Evolutionary conservation across 306 rosid genomes (phyloP), one percentile per base, ranked within the genome.

Genomic region (Quercus wislizeni): DNA sequence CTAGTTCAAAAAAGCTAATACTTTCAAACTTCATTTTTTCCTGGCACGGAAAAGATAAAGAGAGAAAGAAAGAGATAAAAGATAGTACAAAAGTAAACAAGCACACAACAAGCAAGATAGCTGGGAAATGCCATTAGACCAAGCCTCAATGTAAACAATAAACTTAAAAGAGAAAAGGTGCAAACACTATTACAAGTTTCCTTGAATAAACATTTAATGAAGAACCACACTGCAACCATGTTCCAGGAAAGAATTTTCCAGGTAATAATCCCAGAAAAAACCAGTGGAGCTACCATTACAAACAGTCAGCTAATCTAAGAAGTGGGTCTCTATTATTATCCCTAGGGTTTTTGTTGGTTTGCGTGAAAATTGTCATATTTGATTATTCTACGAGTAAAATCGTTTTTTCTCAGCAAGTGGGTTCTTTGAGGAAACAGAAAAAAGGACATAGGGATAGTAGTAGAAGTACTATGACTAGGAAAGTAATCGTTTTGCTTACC

Each of bases 41-140:
- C 71, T 20, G 79, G 31, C 61, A 57, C 63, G 70, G 55, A 55
- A 27, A 80, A 71, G 82, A 51, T 31, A 30, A 57, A 38, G 13
- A 20, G 23, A 69, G 33, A 38, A 17, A 41, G 46, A 41, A 41
- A 20, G 28, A 27, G 55, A 33, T 18, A 73, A 62, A 78, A 69
- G 20, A n/a, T 68, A 79, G 51, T 67, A 41, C 46, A 49, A 64
- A 76, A 21, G 81, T 71, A 61, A 75, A 77, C 80, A 75, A 82
- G 73, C 80, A 76, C 80, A 76, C 85, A 82, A 77, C 74, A 83
- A 80, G 80, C 85, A 77, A 13, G 81, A 56, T 59, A 73, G 52
- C 76, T 74, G 57, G 74, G 27, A 74, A 46, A 75, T 41, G 55
- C 78, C 55, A 69, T 33, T 30, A 84, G 49, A 58, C 63, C 62